Conservation (phyloP, 805 yeast genomes). For the Spathaspora passalidarum region DNA sequence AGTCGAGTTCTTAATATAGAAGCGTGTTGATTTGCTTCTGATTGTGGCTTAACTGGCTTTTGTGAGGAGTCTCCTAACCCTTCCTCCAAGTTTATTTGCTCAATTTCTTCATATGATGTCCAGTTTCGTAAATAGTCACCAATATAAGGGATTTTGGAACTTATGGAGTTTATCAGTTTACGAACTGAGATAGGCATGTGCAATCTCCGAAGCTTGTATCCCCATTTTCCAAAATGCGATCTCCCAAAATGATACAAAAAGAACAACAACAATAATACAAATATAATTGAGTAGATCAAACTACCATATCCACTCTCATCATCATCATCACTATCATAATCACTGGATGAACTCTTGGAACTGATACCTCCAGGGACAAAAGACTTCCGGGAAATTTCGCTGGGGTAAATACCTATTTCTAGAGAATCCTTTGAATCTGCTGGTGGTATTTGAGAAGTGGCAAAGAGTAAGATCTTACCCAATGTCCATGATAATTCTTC, state of each 20-base stretch:
- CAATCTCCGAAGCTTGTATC: conserved; percentile 13
- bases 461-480: conserved; percentile 81
- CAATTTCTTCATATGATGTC: conserved; percentile 2
- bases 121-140: conserved; percentile 3
- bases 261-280: conserved; percentile 16
- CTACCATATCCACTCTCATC: conserved; percentile 1
- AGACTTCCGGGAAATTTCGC: conserved; percentile 29
- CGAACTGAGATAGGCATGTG: conserved; percentile 12
- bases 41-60: not conserved
- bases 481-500: conserved; percentile 93
- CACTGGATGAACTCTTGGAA: conserved; percentile 10
- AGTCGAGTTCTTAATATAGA: conserved; percentile 38
- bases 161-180: conserved; percentile 8
- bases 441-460: conserved; percentile 60
- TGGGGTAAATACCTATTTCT: conserved; percentile 40
- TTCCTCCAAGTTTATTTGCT: conserved; percentile 7
- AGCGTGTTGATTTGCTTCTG: conserved; percentile 8
- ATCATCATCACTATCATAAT: conserved; percentile 17
- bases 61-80: not conserved
- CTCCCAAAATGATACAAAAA: conserved; percentile 16
- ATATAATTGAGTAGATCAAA: conserved; percentile 12
- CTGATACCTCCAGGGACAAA: conserved; percentile 27
- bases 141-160: conserved; percentile 22
- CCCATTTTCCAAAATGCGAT: conserved; percentile 8
- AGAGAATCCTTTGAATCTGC: conserved; percentile 12